phyloP scores from a whole-genome alignment of 495 filamentous ascomycete genomes.

The Neurospora sp. region DNA sequence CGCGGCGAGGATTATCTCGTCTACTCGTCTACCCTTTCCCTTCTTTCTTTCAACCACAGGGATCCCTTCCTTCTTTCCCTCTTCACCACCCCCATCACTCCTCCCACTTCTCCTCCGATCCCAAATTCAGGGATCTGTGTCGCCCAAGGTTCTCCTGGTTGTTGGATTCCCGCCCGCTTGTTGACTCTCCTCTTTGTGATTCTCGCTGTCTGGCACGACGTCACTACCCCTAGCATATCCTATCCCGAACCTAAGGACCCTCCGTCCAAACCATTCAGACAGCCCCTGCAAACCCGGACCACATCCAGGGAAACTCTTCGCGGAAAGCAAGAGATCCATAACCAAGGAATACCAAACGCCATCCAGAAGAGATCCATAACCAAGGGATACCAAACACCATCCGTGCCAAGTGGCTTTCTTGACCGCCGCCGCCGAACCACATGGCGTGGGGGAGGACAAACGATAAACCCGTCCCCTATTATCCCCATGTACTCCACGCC shows the following conservation, averaged over 20 bases:
- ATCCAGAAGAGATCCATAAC: neutral
- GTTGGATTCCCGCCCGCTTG: neutral
- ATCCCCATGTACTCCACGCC: neutral
- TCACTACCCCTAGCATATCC: neutral
- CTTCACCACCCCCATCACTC: neutral
- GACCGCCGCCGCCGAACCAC: conserved; percentile 6
- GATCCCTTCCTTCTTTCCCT: neutral
- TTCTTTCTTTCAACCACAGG: neutral
- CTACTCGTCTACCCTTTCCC: neutral
- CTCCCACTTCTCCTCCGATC: neutral
- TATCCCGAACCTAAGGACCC: neutral
- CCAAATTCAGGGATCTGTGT: neutral
- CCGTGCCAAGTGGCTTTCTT: neutral
- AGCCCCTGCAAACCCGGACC: neutral
- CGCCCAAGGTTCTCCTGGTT: neutral
- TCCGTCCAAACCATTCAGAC: neutral
- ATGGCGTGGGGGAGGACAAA: conserved; percentile 23
- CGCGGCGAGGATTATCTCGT: neutral
- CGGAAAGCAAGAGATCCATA: neutral
- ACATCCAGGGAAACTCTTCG: neutral
- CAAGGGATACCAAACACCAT: neutral
- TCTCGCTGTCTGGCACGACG: neutral
- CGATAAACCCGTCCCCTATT: conserved; percentile 9
- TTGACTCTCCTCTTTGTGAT: neutral
- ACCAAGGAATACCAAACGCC: neutral